These are phyloP conservation scores for Apiospora rasikravindrae DNA, from an alignment of 2,329 filamentous ascomycete species.

Conservation along the genomic window DNA sequence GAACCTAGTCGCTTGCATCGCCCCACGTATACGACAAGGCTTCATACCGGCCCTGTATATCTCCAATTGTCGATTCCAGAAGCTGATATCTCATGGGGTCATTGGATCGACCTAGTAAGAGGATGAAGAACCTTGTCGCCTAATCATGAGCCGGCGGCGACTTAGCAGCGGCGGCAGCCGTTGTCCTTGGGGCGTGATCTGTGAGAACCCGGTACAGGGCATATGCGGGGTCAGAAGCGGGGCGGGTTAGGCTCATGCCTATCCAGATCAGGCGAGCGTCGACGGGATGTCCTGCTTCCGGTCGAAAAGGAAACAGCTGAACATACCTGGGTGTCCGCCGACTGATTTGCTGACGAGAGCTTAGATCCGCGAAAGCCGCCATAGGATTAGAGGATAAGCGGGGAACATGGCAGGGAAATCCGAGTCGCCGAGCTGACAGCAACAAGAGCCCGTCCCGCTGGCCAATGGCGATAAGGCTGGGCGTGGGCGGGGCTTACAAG, in stretches of 20 bases:
- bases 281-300: background rate
- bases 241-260: background rate
- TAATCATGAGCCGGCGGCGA: background rate
- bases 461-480: too few species aligned
- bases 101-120: background rate
- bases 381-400: too few species aligned
- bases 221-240: background rate
- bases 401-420: background rate
- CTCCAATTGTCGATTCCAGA: background rate
- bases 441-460: too few species aligned
- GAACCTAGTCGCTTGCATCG: background rate
- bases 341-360: background rate
- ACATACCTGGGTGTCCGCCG: background rate
- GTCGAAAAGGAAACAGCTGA: too few species aligned
- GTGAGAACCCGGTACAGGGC: background rate
- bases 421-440: background rate
- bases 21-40: constrained; percentile 3
- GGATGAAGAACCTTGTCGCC: background rate
- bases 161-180: background rate
- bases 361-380: too few species aligned
- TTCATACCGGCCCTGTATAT: background rate
- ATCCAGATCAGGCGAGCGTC: background rate
- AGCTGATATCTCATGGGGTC: background rate
- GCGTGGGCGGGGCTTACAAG: too few species aligned
- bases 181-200: too few species aligned